Evolutionary conservation across 176 grass and related monocot species (phyloP).

Genomic region (Avena eriantha): DNA sequence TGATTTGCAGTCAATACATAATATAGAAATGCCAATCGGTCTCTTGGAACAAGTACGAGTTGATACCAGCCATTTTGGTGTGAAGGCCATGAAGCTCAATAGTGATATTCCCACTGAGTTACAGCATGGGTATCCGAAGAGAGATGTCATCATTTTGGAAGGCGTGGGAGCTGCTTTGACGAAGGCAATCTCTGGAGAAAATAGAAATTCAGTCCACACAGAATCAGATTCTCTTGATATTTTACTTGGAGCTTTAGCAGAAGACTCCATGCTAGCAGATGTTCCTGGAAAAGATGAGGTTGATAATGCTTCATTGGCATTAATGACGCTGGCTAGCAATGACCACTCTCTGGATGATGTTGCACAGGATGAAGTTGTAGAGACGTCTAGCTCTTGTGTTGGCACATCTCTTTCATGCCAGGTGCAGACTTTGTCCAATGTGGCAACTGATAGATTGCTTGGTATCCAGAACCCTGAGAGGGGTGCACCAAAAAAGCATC

Average conservation of each 20-base stretch:
- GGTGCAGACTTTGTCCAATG: slow-evolving; percentile 3
- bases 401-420: neutral
- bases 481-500: slow-evolving; percentile 1
- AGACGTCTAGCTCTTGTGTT: slow-evolving; percentile 4
- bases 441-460: neutral
- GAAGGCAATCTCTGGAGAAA: slow-evolving; percentile 18
- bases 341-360: slow-evolving; percentile 22
- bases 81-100: slow-evolving; percentile 11
- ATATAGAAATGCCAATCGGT: neutral
- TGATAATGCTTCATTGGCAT: slow-evolving; percentile 49
- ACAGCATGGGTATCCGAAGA: slow-evolving; percentile 10
- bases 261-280: slow-evolving; percentile 46
- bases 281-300: slow-evolving; percentile 45
- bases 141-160: slow-evolving; percentile 3
- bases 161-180: neutral
- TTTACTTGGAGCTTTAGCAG: slow-evolving; percentile 61
- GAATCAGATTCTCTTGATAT: slow-evolving; percentile 52
- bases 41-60: neutral
- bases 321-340: slow-evolving; percentile 46
- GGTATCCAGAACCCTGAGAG: neutral
- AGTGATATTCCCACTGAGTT: neutral
- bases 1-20: too few species aligned
- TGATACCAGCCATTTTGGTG: neutral
- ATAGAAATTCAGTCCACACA: slow-evolving; percentile 14
- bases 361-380: slow-evolving; percentile 36